These are phyloP conservation scores for Alternaria ventricosa DNA, from an alignment of 2,329 filamentous ascomycete species.

Conservation along the genomic window DNA sequence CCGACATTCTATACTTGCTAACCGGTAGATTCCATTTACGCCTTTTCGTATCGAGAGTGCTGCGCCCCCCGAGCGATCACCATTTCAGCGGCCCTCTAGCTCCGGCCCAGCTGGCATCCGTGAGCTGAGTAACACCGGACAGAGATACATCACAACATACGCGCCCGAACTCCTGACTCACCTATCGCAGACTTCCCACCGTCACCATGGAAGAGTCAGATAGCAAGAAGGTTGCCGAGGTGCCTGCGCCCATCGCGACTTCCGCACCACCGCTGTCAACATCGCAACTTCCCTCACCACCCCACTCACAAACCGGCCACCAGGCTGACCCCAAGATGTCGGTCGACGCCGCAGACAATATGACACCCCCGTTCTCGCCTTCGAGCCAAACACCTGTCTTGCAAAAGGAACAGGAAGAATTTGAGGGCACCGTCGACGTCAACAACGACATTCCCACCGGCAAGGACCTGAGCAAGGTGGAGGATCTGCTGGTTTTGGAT, in stretches of 20 bases:
- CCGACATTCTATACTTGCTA: not conserved
- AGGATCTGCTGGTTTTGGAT: constrained; percentile 46
- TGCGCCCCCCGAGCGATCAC: constrained; percentile 12
- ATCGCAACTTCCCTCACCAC: constrained; percentile 31
- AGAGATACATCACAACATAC: not conserved
- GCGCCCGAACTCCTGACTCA: not conserved
- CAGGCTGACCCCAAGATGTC: constrained; percentile 25
- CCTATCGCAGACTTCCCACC: not conserved
- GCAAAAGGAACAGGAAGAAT: constrained; percentile 40
- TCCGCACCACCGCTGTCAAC: constrained; percentile 15
- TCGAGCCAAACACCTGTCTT: constrained; percentile 41
- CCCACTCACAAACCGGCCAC: constrained; percentile 29
- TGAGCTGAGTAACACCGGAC: constrained; percentile 9
- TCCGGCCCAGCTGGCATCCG: constrained; percentile 28
- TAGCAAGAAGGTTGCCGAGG: constrained; percentile 15
- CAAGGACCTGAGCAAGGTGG: constrained; percentile 37
- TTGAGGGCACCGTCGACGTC: constrained; percentile 45
- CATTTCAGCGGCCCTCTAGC: constrained; percentile 20
- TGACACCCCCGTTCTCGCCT: constrained; percentile 41
- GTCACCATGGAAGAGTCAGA: constrained; percentile 25
- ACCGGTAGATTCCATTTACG: not conserved
- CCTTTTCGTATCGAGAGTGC: constrained; percentile 9
- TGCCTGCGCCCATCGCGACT: constrained; percentile 13
- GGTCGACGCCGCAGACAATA: constrained; percentile 14
- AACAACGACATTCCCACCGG: constrained; percentile 46